Base-by-base conservation (phyloP, 371 early-diverging fungal genomes). In the Nosema muscidifuracis region DNA sequence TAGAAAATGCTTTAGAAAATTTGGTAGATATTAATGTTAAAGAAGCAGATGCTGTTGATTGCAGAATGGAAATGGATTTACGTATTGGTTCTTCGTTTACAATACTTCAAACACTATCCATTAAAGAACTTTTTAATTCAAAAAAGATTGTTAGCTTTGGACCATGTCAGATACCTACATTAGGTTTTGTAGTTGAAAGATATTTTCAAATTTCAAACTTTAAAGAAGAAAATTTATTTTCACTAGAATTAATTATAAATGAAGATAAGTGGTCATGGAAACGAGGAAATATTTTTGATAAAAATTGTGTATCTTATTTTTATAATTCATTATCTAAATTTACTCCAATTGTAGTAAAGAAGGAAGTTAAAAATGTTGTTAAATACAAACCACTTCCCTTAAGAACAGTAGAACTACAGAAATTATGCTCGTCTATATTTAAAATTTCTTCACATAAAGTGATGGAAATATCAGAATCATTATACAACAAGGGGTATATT, bases 151-250 rank as follows among this genome's bases (percentile, higher is more conserved):
- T 98, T 13, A 91, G 91, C 74, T 97, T 91, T 83, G 99, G 97
- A 0, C 87, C 93, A 2, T 99, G 99, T 81, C 99, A 99, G 80
- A 95, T 99, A 62, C 99, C 99, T 1, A 97, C 98, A 0, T 82
- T 99, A 4, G 95, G 97, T 0, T 97, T 99, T 85, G 92, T 99
- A 0, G 97, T 97, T 4, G 93, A 95, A 66, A 88, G 91, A 73
- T 93, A 87, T 67, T 81, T 85, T 43, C 85, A 86, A 43, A 87
- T 87, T 0, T 82, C 90, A 64, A 84, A 86, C 20, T 97, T 97
- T 86, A 86, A 90, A 1, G 86, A 89, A 2, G 97, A 99, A 77
- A 71, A 75, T 0, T 96, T 94, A 77, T 99, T 92, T 92, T 87
- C 87, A 38, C 86, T 98, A 38, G 85, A 87, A 30, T 79, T 91